A percentile compares a stretch with the other conserved stretches of the same genome.
These are phyloP conservation scores for Teunomyces aglyptinius DNA, from an alignment of 805 yeast species.

Conservation along the genomic window DNA sequence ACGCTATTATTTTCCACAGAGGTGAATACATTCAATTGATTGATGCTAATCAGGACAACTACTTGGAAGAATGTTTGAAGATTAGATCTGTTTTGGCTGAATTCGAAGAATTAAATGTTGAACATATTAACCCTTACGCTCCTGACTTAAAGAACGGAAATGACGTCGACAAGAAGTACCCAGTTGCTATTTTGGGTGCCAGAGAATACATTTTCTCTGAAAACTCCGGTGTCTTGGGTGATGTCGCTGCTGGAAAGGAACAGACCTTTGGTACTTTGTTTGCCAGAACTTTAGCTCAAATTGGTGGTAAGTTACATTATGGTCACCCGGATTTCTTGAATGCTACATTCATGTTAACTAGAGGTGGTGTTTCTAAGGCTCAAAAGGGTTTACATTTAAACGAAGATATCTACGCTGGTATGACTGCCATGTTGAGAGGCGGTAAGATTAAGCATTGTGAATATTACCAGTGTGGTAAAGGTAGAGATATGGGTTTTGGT, in stretches of 20 bases:
- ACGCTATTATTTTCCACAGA: constrained; percentile 73
- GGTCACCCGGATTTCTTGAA: constrained; percentile 88
- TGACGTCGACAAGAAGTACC: constrained; percentile 46
- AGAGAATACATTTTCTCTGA: constrained; percentile 86
- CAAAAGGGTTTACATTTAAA: constrained; percentile 83
- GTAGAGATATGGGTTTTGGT: constrained; percentile 86
- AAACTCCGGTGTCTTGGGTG: constrained; percentile 82
- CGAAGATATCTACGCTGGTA: constrained; percentile 88
- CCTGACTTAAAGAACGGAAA: constrained; percentile 62
- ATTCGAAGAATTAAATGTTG: constrained; percentile 74
- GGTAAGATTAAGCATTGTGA: constrained; percentile 88
- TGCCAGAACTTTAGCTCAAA: constrained; percentile 78
- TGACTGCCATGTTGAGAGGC: constrained; percentile 79
- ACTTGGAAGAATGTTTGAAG: constrained; percentile 80
- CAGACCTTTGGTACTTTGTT: constrained; percentile 85
- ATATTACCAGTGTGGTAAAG: constrained; percentile 87
- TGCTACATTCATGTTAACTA: constrained; percentile 71
- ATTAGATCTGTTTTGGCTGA: constrained; percentile 80
- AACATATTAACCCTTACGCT: constrained; percentile 80
- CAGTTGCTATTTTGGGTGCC: constrained; percentile 85
- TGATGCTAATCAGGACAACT: constrained; percentile 87
- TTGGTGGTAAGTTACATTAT: constrained; percentile 84
- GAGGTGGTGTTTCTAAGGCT: constrained; percentile 88
- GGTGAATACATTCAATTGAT: constrained; percentile 84
- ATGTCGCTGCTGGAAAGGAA: constrained; percentile 88